Evolutionary conservation across 23 red algal species (phyloP), one percentile per base, ranked within the genome.

Genomic region (Gracilaria vermiculophylla): DNA sequence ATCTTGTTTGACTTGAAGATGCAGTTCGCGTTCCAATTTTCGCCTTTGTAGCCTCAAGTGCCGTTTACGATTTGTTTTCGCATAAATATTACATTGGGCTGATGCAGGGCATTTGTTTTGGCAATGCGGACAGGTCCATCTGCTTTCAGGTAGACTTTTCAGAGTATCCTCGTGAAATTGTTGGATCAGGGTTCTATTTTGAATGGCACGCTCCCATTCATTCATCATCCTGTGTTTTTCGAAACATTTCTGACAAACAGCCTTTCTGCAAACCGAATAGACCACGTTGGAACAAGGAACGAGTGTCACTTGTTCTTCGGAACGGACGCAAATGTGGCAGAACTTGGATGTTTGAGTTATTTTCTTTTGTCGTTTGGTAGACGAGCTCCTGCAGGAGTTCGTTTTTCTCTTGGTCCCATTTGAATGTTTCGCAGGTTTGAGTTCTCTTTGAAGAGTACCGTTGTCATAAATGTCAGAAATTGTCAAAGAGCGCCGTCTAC

Each of bases 11-110:
- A 36, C 6, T 47, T 48, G 32, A 48, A 47, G 37, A 48, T 47
- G 37, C 40, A 36, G 23, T 48, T 73, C 67, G 21, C 67, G 67
- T 67, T 76, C 69, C 66, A 70, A 8, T 55, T 54, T 88, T 10
- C 83, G 83, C 49, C 56, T 53, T 54, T 88, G 69, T 11, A 88
- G 69, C n/a, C 74, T 76, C 29, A 88, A 34, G 54, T 88, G 83
- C 27, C 83, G 39, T 44, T 53, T 76, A 34, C 83, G 42, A 78
- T 88, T 88, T n/a, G 83, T 88, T 37, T 70, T 67, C 16, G 83
- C 83, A 33, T 88, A 88, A 48, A 88, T 88, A 34, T 88, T 88
- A 39, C 83, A 88, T 34, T 88, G 83, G 21, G 83, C 83, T 14
- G 83, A 53, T 29, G 33, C 35, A 17, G 83, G 83, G 28, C 83